Conservation (phyloP, 2,329 filamentous ascomycete genomes). For the Hymenoscyphus infarciens region DNA sequence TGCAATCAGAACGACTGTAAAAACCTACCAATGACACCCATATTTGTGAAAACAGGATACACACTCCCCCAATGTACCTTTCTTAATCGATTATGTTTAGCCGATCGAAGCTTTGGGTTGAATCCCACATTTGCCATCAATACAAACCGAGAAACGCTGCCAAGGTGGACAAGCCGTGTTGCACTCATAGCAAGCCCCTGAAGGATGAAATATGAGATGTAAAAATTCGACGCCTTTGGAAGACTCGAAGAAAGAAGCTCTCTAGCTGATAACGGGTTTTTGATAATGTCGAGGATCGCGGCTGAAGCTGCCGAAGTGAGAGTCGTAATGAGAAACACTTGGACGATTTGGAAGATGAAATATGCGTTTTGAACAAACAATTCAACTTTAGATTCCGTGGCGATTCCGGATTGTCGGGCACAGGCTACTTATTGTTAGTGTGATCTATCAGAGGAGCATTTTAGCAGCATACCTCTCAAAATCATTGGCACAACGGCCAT, state of each 20-base stretch:
- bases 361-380: constrained; percentile 61
- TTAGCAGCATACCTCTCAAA: constrained; percentile 40
- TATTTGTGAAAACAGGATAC: constrained; percentile 53
- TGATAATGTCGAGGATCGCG: constrained; percentile 48
- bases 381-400: constrained; percentile 57
- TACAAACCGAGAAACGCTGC: constrained; percentile 53
- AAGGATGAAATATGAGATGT: constrained; percentile 64
- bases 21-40: constrained; percentile 50
- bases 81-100: constrained; percentile 50
- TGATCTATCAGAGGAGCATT: constrained; percentile 37
- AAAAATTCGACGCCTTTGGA: constrained; percentile 63
- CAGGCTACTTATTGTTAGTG: constrained; percentile 41
- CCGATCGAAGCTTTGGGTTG: constrained; percentile 59
- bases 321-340: constrained; percentile 67
- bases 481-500: constrained; percentile 59
- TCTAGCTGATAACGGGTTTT: constrained; percentile 46
- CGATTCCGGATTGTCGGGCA: constrained; percentile 56
- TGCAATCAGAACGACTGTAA: not conserved
- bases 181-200: constrained; percentile 62
- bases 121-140: constrained; percentile 56
- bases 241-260: constrained; percentile 52
- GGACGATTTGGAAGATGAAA: constrained; percentile 60
- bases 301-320: constrained; percentile 58
- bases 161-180: constrained; percentile 55
- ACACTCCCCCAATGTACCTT: constrained; percentile 57